These are phyloP conservation scores for Asterochloris sp. DNA, from an alignment of 139 green algal species.

Conservation along the genomic window DNA sequence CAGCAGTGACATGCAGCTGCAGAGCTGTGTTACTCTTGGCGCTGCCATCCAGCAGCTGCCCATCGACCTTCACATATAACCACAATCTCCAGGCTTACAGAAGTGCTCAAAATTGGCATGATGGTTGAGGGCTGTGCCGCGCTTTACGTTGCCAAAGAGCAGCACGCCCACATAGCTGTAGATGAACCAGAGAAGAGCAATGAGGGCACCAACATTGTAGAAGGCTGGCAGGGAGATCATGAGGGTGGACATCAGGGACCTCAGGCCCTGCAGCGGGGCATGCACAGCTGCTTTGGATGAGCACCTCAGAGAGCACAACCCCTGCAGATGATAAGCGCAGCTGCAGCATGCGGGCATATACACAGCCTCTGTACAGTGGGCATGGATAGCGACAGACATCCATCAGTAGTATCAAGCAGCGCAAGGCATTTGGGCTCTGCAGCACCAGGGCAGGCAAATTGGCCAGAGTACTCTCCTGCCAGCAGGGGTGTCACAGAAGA, in stretches of 20 bases:
- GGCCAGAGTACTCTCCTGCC: neutral
- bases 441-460: conserved; percentile 3
- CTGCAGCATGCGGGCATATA: neutral
- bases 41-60: no score
- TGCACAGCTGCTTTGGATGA: no score
- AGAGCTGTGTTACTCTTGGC: no score
- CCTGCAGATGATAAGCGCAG: no score
- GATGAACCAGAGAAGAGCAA: conserved; percentile 76
- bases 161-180: conserved; percentile 76
- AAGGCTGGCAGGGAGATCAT: conserved; percentile 73
- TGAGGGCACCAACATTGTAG: conserved; percentile 70
- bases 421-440: conserved; percentile 11
- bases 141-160: conserved; percentile 47
- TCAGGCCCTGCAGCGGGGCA: conserved; percentile 40
- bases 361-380: neutral
- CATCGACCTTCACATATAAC: no score
- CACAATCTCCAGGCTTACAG: conserved; percentile 7
- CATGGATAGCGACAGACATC: neutral
- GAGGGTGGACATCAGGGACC: conserved; percentile 65
- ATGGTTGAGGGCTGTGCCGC: conserved; percentile 41
- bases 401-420: neutral
- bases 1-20: no score
- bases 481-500: neutral
- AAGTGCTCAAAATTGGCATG: conserved; percentile 66
- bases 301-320: no score